These are phyloP conservation scores for Coniochaeta ligniaria DNA, from an alignment of 2,329 filamentous ascomycete genomes.

Conservation along the genomic window DNA sequence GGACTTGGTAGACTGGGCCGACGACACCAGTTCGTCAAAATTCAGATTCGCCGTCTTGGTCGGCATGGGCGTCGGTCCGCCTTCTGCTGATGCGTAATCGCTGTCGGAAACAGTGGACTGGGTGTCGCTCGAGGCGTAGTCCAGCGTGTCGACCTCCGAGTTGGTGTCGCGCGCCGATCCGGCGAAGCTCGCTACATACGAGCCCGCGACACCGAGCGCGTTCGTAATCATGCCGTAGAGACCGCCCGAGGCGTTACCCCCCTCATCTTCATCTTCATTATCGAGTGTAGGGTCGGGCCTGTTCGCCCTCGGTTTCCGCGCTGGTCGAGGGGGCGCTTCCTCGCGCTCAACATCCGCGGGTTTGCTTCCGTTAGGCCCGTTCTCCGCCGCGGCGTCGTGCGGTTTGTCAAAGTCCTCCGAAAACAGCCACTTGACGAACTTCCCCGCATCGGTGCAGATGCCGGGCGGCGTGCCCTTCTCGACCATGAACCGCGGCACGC, in stretches of 20 bases:
- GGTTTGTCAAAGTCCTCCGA: conserved; percentile 24
- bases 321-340: conserved; percentile 15
- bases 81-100: conserved; percentile 41
- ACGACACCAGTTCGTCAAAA: conserved; percentile 13
- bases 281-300: not conserved
- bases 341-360: not conserved
- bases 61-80: conserved; percentile 15
- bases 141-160: conserved; percentile 15
- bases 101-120: conserved; percentile 33
- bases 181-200: conserved; percentile 32
- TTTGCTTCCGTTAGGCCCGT: conserved; percentile 17
- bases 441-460: conserved; percentile 71
- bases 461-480: conserved; percentile 78
- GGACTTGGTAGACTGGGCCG: conserved; percentile 24
- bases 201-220: conserved; percentile 43
- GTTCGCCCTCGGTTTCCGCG: not conserved
- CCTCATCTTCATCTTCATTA: conserved; percentile 1
- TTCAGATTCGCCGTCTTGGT: conserved; percentile 3
- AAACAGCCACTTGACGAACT: conserved; percentile 70
- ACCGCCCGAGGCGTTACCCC: conserved; percentile 27
- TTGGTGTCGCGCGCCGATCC: conserved; percentile 21
- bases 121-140: conserved; percentile 27
- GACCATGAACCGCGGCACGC: conserved; percentile 84
- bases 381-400: conserved; percentile 17
- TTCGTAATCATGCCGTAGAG: conserved; percentile 50